Evolutionary conservation across 177 flowering plant species (phyloP), one percentile per base, ranked within the genome.

Genomic region (Vitis hybrid): DNA sequence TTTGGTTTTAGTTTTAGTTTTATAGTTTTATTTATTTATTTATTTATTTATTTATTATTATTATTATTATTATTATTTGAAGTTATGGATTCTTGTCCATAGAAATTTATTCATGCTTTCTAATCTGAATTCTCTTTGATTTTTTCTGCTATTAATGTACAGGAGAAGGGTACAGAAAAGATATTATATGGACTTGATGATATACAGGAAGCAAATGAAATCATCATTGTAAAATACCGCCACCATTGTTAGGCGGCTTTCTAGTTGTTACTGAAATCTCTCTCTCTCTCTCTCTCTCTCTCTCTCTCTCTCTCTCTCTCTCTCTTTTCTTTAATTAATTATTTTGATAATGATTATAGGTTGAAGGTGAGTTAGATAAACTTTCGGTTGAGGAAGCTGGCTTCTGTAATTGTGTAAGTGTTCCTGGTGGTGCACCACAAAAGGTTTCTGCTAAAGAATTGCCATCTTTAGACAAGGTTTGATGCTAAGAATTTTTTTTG

Each of bases 111-210:
- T 18, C 2, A 62, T 62, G 68, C 18, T 18, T 19, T 52, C 21
- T 32, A 18, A 51, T 60, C 18, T 52, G 16, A 21, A 30, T 52
- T 50, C 11, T n/a, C 2, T 60, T 51, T 51, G 27, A 24, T 52
- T 48, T 52, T 48, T 68, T 66, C 30, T 66, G 11, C 2, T 40
- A 8, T 52, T 63, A 19, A 16, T 69, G 19, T 56, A 46, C 83
- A 82, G 85, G 83, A 70, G 70, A 82, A 68, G 75, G 83, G 75
- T 49, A 77, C 83, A 18, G 72, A 72, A 48, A 80, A 70, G 56
- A 27, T 59, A 68, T 70, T 82, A 30, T 82, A 80, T 64, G 85
- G 85, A 32, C 73, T 82, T n/a, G 85, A 82, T 73, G 85, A 82
- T 66, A 73, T 77, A 27, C 55, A 55, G 49, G 79, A 63, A 49